Base-by-base conservation (phyloP, 2,329 filamentous ascomycete species). In the Aureobasidium musti region DNA sequence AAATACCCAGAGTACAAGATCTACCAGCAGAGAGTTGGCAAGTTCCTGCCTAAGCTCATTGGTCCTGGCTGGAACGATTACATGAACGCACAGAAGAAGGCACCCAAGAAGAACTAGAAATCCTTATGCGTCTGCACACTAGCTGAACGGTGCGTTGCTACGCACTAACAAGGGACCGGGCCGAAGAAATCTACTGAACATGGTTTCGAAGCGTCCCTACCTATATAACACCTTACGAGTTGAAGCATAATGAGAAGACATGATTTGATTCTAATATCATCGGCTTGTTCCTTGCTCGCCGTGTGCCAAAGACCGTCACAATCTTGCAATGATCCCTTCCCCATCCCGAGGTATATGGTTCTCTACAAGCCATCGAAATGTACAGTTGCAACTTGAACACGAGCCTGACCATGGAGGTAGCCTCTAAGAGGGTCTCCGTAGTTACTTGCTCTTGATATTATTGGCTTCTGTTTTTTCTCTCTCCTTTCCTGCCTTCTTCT, bases 1-100 rank as follows among this genome's bases (percentile, higher is more conserved):
- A 99, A 98, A 77, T 99, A 99, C 75, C 83, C 90, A 0, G 92
- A 97, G 72, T 99, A 99, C 78, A 82, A 83, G 70, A 82, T 90
- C 35, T 99, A 99, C 75, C 91, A 96, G 80, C 83, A 85, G 71
- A 84, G 89, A 66, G 91, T 98, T 4, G 90, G 90, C 68, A 92
- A 87, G 77, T 97, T 97, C 75, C 78, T 97, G 61, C 95, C 95
- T 1, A 86, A 76, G 67, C 56, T 76, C 10, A 68, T 71, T 41
- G 71, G 72, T 17, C 70, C 71, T 64, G 70, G 73, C 23, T 77
- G 75, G 76, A 69, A 72, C 39, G 76, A 76, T 68, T 69, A 72
- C 35, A 70, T 72, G 52, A 65, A 69, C 59, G 68, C 65, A 54
- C 52, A 66, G 64, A 67, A 70, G 64, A 67, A 67, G 66, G 56